Conservation (phyloP, 2,329 filamentous ascomycete genomes). For the Sporothrix schenckii region DNA sequence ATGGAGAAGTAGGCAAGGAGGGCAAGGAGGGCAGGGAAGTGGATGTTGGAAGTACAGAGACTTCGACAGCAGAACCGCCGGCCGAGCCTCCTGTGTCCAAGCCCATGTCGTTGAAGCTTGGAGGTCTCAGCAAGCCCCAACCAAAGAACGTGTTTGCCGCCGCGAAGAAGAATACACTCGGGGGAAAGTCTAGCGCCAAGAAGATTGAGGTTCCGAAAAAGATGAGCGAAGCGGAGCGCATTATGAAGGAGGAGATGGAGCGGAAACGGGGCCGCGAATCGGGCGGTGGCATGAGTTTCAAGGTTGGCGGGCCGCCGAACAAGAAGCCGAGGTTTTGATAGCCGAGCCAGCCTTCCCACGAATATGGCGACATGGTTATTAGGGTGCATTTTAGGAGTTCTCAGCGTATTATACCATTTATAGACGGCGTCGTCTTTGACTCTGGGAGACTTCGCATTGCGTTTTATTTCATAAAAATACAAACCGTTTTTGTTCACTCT, state of each 20-base stretch:
- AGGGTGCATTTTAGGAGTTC: neutral
- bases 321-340: conserved; percentile 57
- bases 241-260: conserved; percentile 85
- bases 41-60: neutral
- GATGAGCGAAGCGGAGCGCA: conserved; percentile 84
- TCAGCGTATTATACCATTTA: conserved; percentile 18
- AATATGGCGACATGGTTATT: neutral
- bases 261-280: conserved; percentile 62
- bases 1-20: no score
- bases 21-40: neutral
- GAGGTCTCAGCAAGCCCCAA: conserved; percentile 59
- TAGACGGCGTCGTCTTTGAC: neutral
- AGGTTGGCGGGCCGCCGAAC: conserved; percentile 36
- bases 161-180: conserved; percentile 69
- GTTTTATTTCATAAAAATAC: neutral
- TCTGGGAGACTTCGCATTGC: neutral
- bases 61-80: conserved; percentile 29
- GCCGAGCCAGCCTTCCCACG: no score
- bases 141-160: conserved; percentile 75
- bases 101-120: conserved; percentile 66
- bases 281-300: conserved; percentile 34
- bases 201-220: conserved; percentile 72
- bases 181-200: conserved; percentile 58
- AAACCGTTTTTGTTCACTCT: neutral
- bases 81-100: conserved; percentile 29